Evolutionary conservation across 2,329 filamentous ascomycete genomes (phyloP).

Genomic region (Hymenoscyphus fructigenus): DNA sequence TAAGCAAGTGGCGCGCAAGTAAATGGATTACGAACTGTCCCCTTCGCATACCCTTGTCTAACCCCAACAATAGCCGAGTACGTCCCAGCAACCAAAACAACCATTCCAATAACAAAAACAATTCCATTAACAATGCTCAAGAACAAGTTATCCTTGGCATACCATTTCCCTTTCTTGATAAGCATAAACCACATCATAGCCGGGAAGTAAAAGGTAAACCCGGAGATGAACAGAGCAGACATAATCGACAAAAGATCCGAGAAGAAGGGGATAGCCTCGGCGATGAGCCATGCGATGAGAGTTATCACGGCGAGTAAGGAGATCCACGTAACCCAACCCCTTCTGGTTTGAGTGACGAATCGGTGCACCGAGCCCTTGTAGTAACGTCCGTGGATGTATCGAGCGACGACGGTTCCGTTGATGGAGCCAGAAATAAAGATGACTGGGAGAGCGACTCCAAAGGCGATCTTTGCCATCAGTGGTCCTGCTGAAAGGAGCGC

Average conservation of each 20-base stretch:
- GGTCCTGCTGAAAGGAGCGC: slow-evolving; percentile 56
- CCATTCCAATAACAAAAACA: slow-evolving; percentile 26
- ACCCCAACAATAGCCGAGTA: slow-evolving; percentile 28
- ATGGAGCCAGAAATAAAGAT: slow-evolving; percentile 64
- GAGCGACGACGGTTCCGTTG: slow-evolving; percentile 52
- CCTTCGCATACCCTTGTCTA: slow-evolving; percentile 23
- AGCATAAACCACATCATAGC: slow-evolving; percentile 33
- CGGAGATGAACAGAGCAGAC: slow-evolving; percentile 45
- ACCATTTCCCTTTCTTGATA: slow-evolving; percentile 31
- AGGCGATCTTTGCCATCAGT: slow-evolving; percentile 55
- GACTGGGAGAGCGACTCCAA: slow-evolving; percentile 58
- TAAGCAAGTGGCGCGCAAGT: slow-evolving; percentile 21
- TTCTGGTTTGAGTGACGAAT: slow-evolving; percentile 28
- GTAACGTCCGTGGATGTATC: slow-evolving; percentile 32
- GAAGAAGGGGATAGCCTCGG: slow-evolving; percentile 69
- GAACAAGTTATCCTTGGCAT: slow-evolving; percentile 26
- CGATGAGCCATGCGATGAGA: slow-evolving; percentile 65
- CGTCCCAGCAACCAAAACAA: slow-evolving; percentile 28
- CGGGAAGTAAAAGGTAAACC: slow-evolving; percentile 34
- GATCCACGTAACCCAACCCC: slow-evolving; percentile 50
- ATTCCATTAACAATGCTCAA: slow-evolving; percentile 24
- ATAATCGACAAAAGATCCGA: slow-evolving; percentile 57
- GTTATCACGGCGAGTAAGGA: slow-evolving; percentile 55
- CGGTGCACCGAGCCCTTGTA: slow-evolving; percentile 27
- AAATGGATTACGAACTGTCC: slow-evolving; percentile 20